phyloP scores from a whole-genome alignment of 176 grass and related monocot genomes.

The Triticum timopheevii region DNA sequence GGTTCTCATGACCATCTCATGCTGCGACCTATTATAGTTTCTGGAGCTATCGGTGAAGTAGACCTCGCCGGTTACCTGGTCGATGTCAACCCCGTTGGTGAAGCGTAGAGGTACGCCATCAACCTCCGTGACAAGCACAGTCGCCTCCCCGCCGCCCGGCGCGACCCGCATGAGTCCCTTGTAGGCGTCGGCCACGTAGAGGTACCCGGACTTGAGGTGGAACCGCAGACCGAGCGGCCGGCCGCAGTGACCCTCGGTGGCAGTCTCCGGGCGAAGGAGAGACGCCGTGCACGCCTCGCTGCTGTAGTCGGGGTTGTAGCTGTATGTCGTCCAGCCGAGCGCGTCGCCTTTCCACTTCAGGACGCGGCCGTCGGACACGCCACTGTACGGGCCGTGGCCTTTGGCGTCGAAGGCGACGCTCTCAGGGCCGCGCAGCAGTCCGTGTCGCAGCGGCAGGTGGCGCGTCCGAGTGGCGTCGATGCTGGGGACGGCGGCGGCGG shows the following conservation, averaged over 20 bases:
- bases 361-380: constrained; percentile 31
- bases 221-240: constrained; percentile 26
- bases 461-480: not conserved
- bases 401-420: constrained; percentile 31
- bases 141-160: constrained; percentile 15
- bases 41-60: constrained; percentile 40
- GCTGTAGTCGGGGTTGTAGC: not conserved
- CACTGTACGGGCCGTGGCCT: constrained; percentile 31
- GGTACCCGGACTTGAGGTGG: constrained; percentile 22
- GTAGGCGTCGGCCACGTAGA: constrained; percentile 36
- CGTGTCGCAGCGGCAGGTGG: not conserved
- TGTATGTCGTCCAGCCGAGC: not conserved
- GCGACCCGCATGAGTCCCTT: constrained; percentile 31
- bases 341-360: constrained; percentile 6
- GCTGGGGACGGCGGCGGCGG: not conserved
- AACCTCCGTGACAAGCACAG: constrained; percentile 3
- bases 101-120: constrained; percentile 33
- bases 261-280: not conserved
- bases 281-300: not conserved
- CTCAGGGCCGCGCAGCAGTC: constrained; percentile 5
- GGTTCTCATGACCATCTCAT: not conserved
- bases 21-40: not conserved
- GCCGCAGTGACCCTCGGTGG: constrained; percentile 14
- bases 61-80: constrained; percentile 10
- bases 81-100: constrained; percentile 28